phyloP scores from a whole-genome alignment of 202 grass and related monocot genomes.

The Eragrostis tef region DNA sequence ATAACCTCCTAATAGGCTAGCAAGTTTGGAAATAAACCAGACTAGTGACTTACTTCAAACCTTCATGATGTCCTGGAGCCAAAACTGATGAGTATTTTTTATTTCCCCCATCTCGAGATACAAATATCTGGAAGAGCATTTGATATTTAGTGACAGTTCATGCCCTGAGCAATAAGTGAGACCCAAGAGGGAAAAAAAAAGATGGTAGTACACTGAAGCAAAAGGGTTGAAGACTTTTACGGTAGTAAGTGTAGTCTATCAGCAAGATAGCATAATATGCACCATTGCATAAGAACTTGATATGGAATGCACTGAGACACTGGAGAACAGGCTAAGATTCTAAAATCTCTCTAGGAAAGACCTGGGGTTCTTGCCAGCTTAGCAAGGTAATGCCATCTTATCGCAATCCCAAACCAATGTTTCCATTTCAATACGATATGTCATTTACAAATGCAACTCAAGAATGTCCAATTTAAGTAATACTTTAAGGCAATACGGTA shows the following conservation, averaged over 20 bases:
- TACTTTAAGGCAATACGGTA: not conserved
- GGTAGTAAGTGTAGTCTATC: not conserved
- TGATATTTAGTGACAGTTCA: slow-evolving; percentile 10
- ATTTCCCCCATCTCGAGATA: slow-evolving; percentile 85
- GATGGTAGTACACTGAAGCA: slow-evolving; percentile 9
- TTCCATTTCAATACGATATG: not conserved
- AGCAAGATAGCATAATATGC: slow-evolving; percentile 8
- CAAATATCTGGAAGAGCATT: slow-evolving; percentile 77
- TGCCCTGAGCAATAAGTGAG: not conserved
- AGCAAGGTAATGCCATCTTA: slow-evolving; percentile 27
- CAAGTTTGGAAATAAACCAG: slow-evolving; percentile 43
- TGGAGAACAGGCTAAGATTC: not conserved
- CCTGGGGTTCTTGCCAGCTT: not conserved
- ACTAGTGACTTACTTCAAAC: slow-evolving; percentile 72
- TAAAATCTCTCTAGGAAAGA: not conserved
- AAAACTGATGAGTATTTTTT: slow-evolving; percentile 94
- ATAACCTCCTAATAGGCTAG: not conserved
- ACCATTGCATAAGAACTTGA: not conserved
- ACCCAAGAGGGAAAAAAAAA: not conserved
- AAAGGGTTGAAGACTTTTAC: slow-evolving; percentile 5
- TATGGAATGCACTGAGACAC: not conserved
- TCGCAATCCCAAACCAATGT: slow-evolving; percentile 6
- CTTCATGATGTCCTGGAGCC: slow-evolving; percentile 94
- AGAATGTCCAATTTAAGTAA: not conserved
- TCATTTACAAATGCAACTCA: not conserved